A percentile compares a stretch with the other conserved stretches of the same genome.
Evolutionary conservation across 352 stramenopile genomes (phyloP).

Genomic region (Pythium biforme): DNA sequence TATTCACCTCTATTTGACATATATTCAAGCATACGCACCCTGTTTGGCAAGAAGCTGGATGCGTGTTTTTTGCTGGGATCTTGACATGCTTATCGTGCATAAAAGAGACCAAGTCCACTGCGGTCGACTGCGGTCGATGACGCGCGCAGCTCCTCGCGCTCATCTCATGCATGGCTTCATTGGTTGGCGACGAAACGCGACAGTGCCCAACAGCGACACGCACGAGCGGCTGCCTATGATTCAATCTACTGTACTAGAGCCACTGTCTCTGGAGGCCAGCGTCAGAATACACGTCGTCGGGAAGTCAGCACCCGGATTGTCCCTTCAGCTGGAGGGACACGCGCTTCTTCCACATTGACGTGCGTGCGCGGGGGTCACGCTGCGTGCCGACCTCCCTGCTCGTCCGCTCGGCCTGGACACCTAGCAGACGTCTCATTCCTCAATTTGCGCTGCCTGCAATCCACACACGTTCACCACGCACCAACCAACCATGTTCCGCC

Average conservation of each 20-base stretch:
- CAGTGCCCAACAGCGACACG: too few species aligned
- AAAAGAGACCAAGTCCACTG: background rate
- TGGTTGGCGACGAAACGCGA: background rate
- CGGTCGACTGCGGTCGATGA: background rate
- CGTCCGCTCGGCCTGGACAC: too few species aligned
- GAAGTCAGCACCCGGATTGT: background rate
- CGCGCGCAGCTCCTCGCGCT: background rate
- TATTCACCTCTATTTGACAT: too few species aligned
- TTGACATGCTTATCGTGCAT: conserved; percentile 18
- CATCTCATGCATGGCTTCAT: too few species aligned
- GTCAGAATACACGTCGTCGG: too few species aligned
- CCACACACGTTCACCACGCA: background rate
- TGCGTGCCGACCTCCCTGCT: too few species aligned
- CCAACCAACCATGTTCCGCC: background rate
- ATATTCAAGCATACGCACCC: too few species aligned
- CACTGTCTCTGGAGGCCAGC: too few species aligned
- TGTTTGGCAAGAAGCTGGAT: background rate
- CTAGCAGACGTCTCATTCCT: background rate
- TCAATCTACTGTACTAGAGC: too few species aligned
- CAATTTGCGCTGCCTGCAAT: background rate
- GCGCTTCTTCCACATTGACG: background rate
- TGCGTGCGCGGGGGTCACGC: background rate
- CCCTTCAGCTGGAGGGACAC: background rate
- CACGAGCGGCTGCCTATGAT: too few species aligned
- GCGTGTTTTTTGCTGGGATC: conserved; percentile 4